Evolutionary conservation across 2,329 filamentous ascomycete species (phyloP).

Genomic region (Ceratocystis smalleyi): DNA sequence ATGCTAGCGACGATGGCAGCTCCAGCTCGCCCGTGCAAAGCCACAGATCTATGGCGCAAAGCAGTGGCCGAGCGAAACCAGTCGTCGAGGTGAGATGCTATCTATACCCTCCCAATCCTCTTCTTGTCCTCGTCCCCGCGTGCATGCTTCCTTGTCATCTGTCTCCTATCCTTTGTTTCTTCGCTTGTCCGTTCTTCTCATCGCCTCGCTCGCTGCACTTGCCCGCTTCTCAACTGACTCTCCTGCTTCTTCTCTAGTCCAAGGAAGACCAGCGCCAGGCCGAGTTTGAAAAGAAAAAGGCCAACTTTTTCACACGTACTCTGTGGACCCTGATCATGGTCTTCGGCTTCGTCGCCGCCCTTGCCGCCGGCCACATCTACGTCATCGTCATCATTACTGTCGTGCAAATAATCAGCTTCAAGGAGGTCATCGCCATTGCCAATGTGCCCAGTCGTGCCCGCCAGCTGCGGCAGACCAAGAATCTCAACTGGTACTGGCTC

Average conservation of each 20-base stretch:
- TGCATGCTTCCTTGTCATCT: too few relatives aligned
- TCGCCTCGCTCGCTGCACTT: neutral
- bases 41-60: neutral
- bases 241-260: neutral
- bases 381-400: conserved; percentile 85
- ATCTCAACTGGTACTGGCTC: conserved; percentile 97
- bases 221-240: conserved; percentile 18
- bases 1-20: conserved; percentile 43
- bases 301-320: conserved; percentile 89
- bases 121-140: too few relatives aligned
- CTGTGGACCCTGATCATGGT: conserved; percentile 99
- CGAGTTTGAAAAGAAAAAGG: conserved; percentile 97
- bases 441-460: conserved; percentile 85
- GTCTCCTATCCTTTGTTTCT: too few relatives aligned
- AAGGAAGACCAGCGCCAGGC: conserved; percentile 10
- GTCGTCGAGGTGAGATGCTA: neutral
- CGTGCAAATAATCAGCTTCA: conserved; percentile 93
- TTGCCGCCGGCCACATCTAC: conserved; percentile 96
- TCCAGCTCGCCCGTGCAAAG: conserved; percentile 12
- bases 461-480: conserved; percentile 85
- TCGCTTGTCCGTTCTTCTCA: too few relatives aligned
- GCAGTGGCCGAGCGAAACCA: neutral
- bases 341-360: conserved; percentile 70
- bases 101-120: too few relatives aligned
- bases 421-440: conserved; percentile 95